Conservation (phyloP, 352 stramenopile genomes). For the Phytophthora pseudosyringae region DNA sequence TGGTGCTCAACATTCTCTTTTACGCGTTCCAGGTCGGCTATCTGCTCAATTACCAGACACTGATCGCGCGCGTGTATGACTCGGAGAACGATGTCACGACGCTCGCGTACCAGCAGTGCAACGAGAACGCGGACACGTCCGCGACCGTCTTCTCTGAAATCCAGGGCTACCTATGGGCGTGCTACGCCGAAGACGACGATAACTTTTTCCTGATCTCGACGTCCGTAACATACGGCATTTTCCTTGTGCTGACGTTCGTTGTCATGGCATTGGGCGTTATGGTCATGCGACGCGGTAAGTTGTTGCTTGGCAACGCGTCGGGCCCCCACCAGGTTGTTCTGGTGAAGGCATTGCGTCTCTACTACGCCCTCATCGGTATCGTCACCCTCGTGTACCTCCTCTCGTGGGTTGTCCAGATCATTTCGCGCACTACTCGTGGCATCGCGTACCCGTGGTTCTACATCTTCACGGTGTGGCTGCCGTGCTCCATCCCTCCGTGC, state of each 20-base stretch:
- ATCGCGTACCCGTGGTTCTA: slow-evolving; percentile 91
- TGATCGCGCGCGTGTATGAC: slow-evolving; percentile 81
- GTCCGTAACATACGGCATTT: slow-evolving; percentile 81
- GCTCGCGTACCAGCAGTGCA: slow-evolving; percentile 84
- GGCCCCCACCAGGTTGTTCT: slow-evolving; percentile 78
- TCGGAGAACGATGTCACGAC: slow-evolving; percentile 72
- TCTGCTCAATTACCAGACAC: slow-evolving; percentile 62
- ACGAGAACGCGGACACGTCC: slow-evolving; percentile 54
- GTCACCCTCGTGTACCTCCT: slow-evolving; percentile 87
- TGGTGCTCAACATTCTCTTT: slow-evolving; percentile 75
- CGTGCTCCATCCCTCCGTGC: slow-evolving; percentile 84
- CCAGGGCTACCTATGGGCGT: slow-evolving; percentile 84
- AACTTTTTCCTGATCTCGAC: slow-evolving; percentile 84
- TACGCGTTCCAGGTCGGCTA: slow-evolving; percentile 83
- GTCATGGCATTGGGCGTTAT: slow-evolving; percentile 87
- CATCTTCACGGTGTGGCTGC: slow-evolving; percentile 89
- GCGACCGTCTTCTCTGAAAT: slow-evolving; percentile 88
- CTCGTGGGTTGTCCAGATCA: slow-evolving; percentile 85
- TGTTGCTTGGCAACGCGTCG: slow-evolving; percentile 74
- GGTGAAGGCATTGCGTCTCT: slow-evolving; percentile 86
- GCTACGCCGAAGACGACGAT: slow-evolving; percentile 74
- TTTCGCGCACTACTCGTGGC: slow-evolving; percentile 57
- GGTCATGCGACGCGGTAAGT: slow-evolving; percentile 85
- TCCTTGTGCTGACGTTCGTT: slow-evolving; percentile 74
- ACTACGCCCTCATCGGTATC: slow-evolving; percentile 87